These are phyloP conservation scores for Medicago lupulina DNA, from an alignment of 306 rosid genomes.

Conservation along the genomic window DNA sequence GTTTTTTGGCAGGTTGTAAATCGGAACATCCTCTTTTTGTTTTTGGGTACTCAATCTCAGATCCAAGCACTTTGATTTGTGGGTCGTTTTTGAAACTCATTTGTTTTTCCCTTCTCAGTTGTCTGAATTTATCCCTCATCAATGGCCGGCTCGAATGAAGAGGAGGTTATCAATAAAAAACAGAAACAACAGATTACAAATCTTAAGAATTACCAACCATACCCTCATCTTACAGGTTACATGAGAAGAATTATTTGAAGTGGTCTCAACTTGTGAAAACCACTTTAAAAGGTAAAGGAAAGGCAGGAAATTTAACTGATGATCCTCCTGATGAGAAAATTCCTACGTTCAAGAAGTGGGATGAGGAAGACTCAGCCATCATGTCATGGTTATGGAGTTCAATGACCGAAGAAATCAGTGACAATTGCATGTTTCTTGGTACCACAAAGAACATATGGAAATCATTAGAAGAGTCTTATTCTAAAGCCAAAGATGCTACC, in stretches of 20 bases:
- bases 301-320: background rate
- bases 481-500: slow-evolving; percentile 19
- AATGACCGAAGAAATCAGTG: background rate
- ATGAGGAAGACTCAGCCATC: background rate
- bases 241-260: background rate
- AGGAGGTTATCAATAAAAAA: background rate
- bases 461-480: background rate
- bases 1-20: too few species aligned
- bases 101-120: too few species aligned
- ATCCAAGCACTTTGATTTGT: too few species aligned
- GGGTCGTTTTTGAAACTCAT: too few species aligned
- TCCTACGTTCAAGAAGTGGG: background rate
- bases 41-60: too few species aligned
- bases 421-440: background rate
- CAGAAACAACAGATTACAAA: background rate
- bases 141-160: background rate
- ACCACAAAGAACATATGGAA: background rate
- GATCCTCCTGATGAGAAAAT: background rate
- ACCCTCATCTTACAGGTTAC: background rate
- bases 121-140: too few species aligned
- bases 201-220: background rate
- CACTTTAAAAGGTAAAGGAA: background rate
- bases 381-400: background rate
- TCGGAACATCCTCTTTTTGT: too few species aligned
- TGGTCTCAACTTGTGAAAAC: background rate